These are phyloP conservation scores for Suillus sp. DNA, from an alignment of 768 basidiomycete genomes.

Conservation along the genomic window DNA sequence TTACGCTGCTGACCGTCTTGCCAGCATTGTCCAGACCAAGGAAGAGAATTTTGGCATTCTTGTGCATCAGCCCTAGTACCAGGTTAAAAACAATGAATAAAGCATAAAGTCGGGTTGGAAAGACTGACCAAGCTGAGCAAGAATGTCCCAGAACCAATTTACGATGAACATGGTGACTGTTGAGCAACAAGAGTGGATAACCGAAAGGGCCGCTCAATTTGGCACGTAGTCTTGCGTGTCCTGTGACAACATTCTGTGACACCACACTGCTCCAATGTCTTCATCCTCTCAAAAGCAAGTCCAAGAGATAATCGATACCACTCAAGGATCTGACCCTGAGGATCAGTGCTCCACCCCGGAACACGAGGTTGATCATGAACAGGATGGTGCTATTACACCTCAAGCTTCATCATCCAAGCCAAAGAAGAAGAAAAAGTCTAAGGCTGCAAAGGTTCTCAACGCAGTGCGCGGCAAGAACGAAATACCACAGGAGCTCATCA, in stretches of 20 bases:
- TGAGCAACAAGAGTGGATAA: constrained; percentile 15
- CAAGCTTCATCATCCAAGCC: constrained; percentile 50
- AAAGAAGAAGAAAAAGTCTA: constrained; percentile 92
- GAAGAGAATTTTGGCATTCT: constrained; percentile 99
- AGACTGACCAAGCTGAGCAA: constrained; percentile 84
- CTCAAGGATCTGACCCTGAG: constrained; percentile 38
- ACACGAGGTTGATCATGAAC: constrained; percentile 27
- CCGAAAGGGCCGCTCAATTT: constrained; percentile 1
- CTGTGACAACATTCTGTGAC: constrained; percentile 8
- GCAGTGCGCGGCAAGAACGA: constrained; percentile 51
- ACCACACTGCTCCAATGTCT: constrained; percentile 20
- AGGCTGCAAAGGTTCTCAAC: constrained; percentile 54
- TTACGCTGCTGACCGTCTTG: constrained; percentile 75
- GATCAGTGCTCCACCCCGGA: constrained; percentile 34
- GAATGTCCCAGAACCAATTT: constrained; percentile 97
- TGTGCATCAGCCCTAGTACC: constrained; percentile 78
- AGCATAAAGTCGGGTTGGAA: constrained; percentile 6
- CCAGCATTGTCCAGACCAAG: constrained; percentile 98
- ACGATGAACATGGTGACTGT: constrained; percentile 70
- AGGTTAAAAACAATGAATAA: constrained; percentile 9
- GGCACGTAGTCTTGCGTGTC: constrained; percentile 8
- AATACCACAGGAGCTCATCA: constrained; percentile 62
- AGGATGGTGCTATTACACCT: constrained; percentile 19
- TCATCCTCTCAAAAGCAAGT: constrained; percentile 43
- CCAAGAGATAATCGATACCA: constrained; percentile 44